Conservation (phyloP, 306 rosid genomes). For the Inga oerstediana region DNA sequence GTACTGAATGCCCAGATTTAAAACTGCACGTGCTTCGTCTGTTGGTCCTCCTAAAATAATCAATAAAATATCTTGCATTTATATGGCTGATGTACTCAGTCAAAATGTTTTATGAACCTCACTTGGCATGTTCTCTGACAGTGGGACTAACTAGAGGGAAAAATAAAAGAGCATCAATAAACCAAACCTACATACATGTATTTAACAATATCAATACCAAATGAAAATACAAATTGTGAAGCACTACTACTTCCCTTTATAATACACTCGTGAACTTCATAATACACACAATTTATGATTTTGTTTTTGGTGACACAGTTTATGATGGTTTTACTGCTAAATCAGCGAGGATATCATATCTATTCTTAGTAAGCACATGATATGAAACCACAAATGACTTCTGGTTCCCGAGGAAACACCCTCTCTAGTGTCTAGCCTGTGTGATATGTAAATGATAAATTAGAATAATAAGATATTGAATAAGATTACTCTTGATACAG, state of each 20-base stretch:
- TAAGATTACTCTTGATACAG: not conserved
- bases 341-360: not conserved
- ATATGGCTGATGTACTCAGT: not conserved
- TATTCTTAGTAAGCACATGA: constrained; percentile 1
- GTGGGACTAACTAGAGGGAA: not conserved
- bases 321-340: not conserved
- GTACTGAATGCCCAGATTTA: constrained; percentile 76
- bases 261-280: not conserved
- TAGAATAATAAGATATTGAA: constrained; percentile 5
- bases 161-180: not conserved
- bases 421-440: too few relatives aligned
- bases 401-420: constrained; percentile 3
- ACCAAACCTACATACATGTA: not conserved
- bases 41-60: constrained; percentile 95
- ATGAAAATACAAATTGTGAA: not conserved
- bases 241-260: not conserved
- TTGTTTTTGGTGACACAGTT: not conserved
- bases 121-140: constrained; percentile 7
- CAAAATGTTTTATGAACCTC: constrained; percentile 9
- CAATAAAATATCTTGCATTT: not conserved
- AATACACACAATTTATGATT: not conserved
- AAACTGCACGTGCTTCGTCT: constrained; percentile 65
- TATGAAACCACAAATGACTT: not conserved
- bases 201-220: constrained; percentile 1
- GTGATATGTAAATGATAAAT: constrained; percentile 12